These are phyloP conservation scores for Mucuna pruriens DNA, from an alignment of 306 rosid species.

Conservation along the genomic window DNA sequence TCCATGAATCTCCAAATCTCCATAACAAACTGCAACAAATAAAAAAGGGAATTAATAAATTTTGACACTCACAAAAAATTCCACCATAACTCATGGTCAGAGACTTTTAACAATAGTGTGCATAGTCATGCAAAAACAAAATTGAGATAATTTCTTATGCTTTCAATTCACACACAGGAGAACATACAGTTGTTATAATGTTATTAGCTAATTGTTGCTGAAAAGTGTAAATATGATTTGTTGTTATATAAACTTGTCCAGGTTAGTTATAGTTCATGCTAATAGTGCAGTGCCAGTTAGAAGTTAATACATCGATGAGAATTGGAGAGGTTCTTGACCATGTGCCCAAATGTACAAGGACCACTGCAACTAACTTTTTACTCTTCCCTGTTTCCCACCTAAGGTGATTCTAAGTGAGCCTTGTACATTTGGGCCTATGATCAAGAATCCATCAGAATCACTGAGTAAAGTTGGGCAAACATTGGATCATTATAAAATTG, in stretches of 20 bases:
- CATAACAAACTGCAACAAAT: constrained; percentile 74
- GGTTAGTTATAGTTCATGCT: background rate
- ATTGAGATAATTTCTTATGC: constrained; percentile 2
- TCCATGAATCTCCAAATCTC: constrained; percentile 83
- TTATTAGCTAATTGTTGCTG: background rate
- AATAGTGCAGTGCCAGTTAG: constrained; percentile 23
- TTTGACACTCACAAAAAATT: background rate
- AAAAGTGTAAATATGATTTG: constrained; percentile 13
- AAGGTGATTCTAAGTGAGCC: no score
- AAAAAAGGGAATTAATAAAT: constrained; percentile 22
- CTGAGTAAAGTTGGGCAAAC: constrained; percentile 3
- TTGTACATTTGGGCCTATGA: no score
- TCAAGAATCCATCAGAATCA: no score
- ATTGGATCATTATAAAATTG: background rate
- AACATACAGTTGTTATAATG: background rate
- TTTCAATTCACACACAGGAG: constrained; percentile 13
- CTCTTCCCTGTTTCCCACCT: no score
- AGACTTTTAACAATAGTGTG: background rate
- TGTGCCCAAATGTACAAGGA: no score
- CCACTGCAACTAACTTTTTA: no score
- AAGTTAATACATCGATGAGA: constrained; percentile 15
- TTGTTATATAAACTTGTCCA: background rate
- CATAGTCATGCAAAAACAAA: constrained; percentile 19
- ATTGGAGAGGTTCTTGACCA: no score
- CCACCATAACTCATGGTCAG: constrained; percentile 19